Evolutionary conservation across 2,329 filamentous ascomycete species (phyloP), one percentile per base, ranked within the genome.

Genomic region (Alternaria atra): DNA sequence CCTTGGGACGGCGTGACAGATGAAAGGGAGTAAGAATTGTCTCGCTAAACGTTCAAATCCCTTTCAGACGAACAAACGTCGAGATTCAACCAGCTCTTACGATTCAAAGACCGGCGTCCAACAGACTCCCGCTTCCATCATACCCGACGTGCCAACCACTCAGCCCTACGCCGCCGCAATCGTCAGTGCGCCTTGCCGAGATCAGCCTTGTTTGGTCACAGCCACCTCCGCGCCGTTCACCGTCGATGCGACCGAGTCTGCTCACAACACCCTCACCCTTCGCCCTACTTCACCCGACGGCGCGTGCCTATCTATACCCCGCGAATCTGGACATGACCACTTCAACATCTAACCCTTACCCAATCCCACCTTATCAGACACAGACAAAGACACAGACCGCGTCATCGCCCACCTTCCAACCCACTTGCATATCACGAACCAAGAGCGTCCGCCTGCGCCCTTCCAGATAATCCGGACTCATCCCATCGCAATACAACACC

Each of bases 301-400:
- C 69, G 62, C 64, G 63, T 61, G 63, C 67, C 66, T 63, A 67
- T 68, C 67, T 65, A 59, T 70, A 70, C 61, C 52, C 65, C 51
- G 56, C 65, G 42, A 58, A 61, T 61, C 71, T 75, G 73, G 75
- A 76, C 61, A 78, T 78, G 75, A 73, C 68, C 69, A 64, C 70
- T 73, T 63, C 72, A 73, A 71, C 60, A 66, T 59, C 66, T 55
- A 63, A 52, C 66, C 50, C 64, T 67, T 46, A 51, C 67, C 61
- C 67, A 58, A 64, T 52, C 52, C 59, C 64, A 58, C 69, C 57
- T 60, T 63, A 64, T 46, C 66, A 70, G 56, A 67, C 65, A 52
- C 64, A 68, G 53, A 66, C 64, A 43, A 58, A 58, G 65, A 64
- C 52, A 60, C 55, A 57, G 40, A 61, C 69, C 65, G 64, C 71